Evolutionary conservation across 1,139 yeast genomes (phyloP).

Genomic region (Suhomyces ambrosiae): DNA sequence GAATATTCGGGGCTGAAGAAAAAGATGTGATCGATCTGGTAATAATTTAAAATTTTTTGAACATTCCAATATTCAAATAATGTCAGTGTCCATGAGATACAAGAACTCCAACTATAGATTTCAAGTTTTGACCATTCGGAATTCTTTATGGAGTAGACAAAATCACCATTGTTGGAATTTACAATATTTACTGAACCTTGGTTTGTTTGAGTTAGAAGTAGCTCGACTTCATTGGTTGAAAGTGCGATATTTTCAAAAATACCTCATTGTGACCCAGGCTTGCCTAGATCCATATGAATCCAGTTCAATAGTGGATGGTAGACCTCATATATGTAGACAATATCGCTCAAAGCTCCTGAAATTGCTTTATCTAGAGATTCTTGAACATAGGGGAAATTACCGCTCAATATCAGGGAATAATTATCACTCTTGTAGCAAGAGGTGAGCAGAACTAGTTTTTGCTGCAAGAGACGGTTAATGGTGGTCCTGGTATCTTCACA

Average conservation of each 20-base stretch:
- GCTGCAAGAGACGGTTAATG: background rate
- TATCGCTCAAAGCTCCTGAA: conserved; percentile 11
- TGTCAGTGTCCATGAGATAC: too few relatives aligned
- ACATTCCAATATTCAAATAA: too few relatives aligned
- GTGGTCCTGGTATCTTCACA: background rate
- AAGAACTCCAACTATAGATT: too few relatives aligned
- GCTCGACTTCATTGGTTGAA: background rate
- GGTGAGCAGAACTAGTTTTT: conserved; percentile 1
- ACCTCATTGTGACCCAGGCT: conserved; percentile 12
- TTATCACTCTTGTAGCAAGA: background rate
- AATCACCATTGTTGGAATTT: too few relatives aligned
- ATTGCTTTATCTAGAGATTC: conserved; percentile 12
- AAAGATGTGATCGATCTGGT: too few relatives aligned
- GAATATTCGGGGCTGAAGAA: too few relatives aligned
- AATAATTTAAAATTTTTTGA: too few relatives aligned
- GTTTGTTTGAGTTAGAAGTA: too few relatives aligned
- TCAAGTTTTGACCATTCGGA: too few relatives aligned
- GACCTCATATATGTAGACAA: conserved; percentile 22
- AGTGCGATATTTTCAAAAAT: conserved; percentile 2
- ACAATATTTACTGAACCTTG: too few relatives aligned
- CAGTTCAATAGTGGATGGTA: conserved; percentile 35
- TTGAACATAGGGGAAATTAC: conserved; percentile 17
- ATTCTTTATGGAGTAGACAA: too few relatives aligned
- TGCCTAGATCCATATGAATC: conserved; percentile 33
- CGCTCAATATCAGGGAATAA: conserved; percentile 2